Percentiles rank a stretch among this genome's conserved stretches.
phyloP scores from a whole-genome alignment of 768 basidiomycete species.

The Tulasnella sp. region DNA sequence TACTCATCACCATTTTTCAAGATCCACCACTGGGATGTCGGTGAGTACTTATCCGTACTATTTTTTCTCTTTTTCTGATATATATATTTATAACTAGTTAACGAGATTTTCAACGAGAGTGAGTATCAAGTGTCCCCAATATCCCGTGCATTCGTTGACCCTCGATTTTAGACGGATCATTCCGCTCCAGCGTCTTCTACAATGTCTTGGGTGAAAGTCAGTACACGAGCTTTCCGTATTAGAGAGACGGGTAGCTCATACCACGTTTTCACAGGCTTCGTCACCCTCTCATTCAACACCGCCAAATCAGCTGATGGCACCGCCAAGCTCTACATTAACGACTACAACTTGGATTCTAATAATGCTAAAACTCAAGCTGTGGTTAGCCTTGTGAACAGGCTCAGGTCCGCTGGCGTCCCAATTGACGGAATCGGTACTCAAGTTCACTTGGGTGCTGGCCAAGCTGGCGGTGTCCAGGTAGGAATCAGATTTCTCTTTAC shows the following conservation, averaged over 20 bases:
- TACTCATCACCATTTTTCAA: too few species aligned
- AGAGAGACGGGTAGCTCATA: not conserved
- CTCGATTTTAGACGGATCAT: conserved; percentile 36
- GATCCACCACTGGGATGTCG: conserved; percentile 7
- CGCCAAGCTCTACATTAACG: conserved; percentile 23
- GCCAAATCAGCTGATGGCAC: conserved; percentile 39
- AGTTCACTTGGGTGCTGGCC: conserved; percentile 3
- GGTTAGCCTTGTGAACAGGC: conserved; percentile 2
- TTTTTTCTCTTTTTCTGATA: too few species aligned
- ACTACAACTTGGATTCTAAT: conserved; percentile 13
- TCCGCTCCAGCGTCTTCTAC: conserved; percentile 31
- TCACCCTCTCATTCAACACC: conserved; percentile 39
- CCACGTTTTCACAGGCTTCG: conserved; percentile 26
- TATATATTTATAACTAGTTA: conserved; percentile 22
- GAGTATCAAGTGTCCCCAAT: too few species aligned
- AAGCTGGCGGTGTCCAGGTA: not conserved
- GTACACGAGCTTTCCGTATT: not conserved
- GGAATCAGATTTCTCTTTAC: not conserved
- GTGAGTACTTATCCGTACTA: too few species aligned
- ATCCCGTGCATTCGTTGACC: too few species aligned
- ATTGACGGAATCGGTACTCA: conserved; percentile 12
- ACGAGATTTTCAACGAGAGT: conserved; percentile 42
- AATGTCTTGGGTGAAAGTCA: conserved; percentile 33
- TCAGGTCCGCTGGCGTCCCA: conserved; percentile 3
- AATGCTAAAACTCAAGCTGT: conserved; percentile 2